Base-by-base conservation (phyloP, 371 early-diverging fungal genomes). In the Lichtheimia ramosa region DNA sequence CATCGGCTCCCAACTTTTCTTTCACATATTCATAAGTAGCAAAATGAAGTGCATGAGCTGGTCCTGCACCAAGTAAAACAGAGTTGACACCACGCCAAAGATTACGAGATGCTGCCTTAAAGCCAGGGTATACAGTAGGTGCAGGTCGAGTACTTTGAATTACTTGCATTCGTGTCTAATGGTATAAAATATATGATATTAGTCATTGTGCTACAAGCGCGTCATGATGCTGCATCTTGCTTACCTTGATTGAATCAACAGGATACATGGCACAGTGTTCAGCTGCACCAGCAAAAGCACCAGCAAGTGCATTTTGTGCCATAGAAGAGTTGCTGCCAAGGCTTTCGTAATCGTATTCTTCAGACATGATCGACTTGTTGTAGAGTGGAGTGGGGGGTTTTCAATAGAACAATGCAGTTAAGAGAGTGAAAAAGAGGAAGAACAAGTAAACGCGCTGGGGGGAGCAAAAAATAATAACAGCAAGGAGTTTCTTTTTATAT, bases 201-300 rank as follows among this genome's bases (percentile, higher is more conserved):
- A 21, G 34, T 13, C 14, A 40, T 28, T 20, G 43, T 43, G 4
- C 27, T 18, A 21, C 23, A 1, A 43, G n/a, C 55, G 18, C 6
- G 18, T 8, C 14, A 13, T 7, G 23, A 24, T 13, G n/a, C 24
- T 41, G 27, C 40, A 42, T 20, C 28, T 27, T 42, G n/a, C 10
- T 64, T 81, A 91, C 93, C 90, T 97, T 97, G 69, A 96, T 90
- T 62, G 88, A 85, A 66, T 98, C 98, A 41, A 97, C 80, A 10
- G 98, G 98, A 79, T 92, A 96, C 92, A 95, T 94, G 56, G 95
- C 85, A 51, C 91, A 86, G 70, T 98, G 98, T 72, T 98, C 98
- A 41, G 93, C 92, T 63, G 97, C 95, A 62, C 98, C 98, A 21
- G 98, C 98, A 15, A 95, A 79, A 3, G 97, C 96, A 34, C 98